Percentiles rank a stretch among this genome's conserved stretches.
Conservation (phyloP, 805 yeast genomes). For the Metschnikowia arizonensis region DNA sequence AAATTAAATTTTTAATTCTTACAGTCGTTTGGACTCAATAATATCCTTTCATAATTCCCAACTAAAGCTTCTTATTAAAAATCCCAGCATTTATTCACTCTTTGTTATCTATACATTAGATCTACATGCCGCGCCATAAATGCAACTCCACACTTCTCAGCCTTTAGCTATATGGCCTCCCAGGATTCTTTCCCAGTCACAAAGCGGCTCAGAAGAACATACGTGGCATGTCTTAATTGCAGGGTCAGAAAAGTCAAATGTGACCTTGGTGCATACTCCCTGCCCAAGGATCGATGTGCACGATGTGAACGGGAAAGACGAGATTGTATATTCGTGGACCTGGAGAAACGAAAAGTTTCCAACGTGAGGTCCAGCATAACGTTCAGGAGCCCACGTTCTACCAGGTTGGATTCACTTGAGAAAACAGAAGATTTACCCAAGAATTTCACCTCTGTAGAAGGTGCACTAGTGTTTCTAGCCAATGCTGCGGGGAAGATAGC, state of each 20-base stretch:
- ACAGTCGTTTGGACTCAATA: too few species aligned
- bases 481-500: slow-evolving; percentile 78
- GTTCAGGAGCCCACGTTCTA: neutral
- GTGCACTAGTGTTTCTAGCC: slow-evolving; percentile 69
- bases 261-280: slow-evolving; percentile 72
- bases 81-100: too few species aligned
- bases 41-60: too few species aligned
- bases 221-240: slow-evolving; percentile 83
- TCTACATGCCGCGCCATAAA: neutral
- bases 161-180: neutral
- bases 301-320: slow-evolving; percentile 79
- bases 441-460: slow-evolving; percentile 45
- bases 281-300: slow-evolving; percentile 74
- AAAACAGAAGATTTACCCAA: slow-evolving; percentile 7
- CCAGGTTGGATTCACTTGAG: neutral
- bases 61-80: too few species aligned
- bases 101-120: neutral
- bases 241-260: slow-evolving; percentile 81
- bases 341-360: slow-evolving; percentile 16
- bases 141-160: neutral
- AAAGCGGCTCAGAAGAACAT: slow-evolving; percentile 54
- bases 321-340: slow-evolving; percentile 65
- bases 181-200: neutral
- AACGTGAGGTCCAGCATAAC: neutral
- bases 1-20: too few species aligned